Evolutionary conservation across 2,329 filamentous ascomycete genomes (phyloP).

Genomic region (Colletotrichum godetiae): DNA sequence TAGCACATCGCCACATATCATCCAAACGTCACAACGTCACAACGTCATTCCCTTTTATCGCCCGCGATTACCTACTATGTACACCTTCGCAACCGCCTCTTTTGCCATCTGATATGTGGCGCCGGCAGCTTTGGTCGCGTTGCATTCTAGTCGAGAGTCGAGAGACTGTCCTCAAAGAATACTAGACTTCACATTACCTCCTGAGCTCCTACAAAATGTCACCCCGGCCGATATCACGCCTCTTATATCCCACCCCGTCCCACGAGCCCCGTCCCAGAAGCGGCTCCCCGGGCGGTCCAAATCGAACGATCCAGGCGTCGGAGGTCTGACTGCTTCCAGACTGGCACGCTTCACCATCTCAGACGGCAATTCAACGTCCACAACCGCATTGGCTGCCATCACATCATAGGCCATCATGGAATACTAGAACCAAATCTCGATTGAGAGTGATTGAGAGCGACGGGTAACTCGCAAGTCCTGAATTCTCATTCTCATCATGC

Average conservation of each 20-base stretch:
- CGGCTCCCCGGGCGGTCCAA: background rate
- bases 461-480: background rate
- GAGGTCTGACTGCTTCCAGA: constrained; percentile 18
- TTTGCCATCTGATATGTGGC: background rate
- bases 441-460: background rate
- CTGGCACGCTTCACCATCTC: constrained; percentile 4
- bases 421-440: background rate
- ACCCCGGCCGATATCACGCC: constrained; percentile 7
- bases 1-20: background rate
- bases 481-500: background rate
- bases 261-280: background rate
- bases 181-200: background rate
- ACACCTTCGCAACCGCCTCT: background rate
- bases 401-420: background rate
- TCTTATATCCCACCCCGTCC: background rate
- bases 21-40: background rate
- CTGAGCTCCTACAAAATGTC: background rate
- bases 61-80: background rate
- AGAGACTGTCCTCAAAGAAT: background rate
- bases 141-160: background rate
- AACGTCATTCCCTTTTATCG: background rate
- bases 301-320: constrained; percentile 25
- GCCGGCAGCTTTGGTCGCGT: constrained; percentile 9
- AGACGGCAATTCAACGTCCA: constrained; percentile 3
- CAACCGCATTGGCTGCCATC: constrained; percentile 2